Percentiles rank a stretch among this genome's conserved stretches.
Evolutionary conservation across 2,329 filamentous ascomycete species (phyloP).

Genomic region (Botrytis medusae): DNA sequence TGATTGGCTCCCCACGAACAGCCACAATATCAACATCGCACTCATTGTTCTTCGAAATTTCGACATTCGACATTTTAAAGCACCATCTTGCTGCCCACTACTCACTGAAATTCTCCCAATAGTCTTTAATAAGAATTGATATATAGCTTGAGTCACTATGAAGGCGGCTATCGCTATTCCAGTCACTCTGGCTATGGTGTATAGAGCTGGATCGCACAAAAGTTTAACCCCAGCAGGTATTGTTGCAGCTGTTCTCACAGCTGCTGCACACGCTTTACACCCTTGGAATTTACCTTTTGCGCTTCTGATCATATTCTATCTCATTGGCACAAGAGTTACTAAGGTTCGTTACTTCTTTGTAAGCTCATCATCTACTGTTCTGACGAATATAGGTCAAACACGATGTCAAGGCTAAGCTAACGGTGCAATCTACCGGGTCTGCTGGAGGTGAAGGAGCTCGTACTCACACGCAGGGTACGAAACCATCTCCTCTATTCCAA

Average conservation of each 20-base stretch:
- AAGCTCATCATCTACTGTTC: background rate
- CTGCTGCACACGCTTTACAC: constrained; percentile 80
- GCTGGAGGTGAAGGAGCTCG: constrained; percentile 78
- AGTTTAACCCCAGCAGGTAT: constrained; percentile 79
- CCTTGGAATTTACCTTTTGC: constrained; percentile 92
- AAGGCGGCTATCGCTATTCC: constrained; percentile 58
- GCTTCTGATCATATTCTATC: constrained; percentile 80
- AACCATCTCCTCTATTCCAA: background rate
- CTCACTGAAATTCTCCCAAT: background rate
- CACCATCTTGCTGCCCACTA: background rate
- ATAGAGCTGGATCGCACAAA: constrained; percentile 68
- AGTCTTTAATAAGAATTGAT: background rate
- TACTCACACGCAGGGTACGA: constrained; percentile 73
- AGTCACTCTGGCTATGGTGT: constrained; percentile 59
- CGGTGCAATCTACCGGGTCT: constrained; percentile 70
- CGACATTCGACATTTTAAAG: constrained; percentile 1
- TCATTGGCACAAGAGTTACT: constrained; percentile 79
- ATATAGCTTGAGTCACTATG: constrained; percentile 44
- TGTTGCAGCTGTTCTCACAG: constrained; percentile 69
- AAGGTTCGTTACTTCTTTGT: constrained; percentile 57
- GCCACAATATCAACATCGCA: background rate
- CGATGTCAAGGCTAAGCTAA: constrained; percentile 77
- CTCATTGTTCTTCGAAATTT: constrained; percentile 7
- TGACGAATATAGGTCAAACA: constrained; percentile 69
- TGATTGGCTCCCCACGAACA: background rate